A percentile compares a stretch with the other conserved stretches of the same genome.
Evolutionary conservation across 176 grass and related monocot species (phyloP).

Genomic region (Triticum turgidum): DNA sequence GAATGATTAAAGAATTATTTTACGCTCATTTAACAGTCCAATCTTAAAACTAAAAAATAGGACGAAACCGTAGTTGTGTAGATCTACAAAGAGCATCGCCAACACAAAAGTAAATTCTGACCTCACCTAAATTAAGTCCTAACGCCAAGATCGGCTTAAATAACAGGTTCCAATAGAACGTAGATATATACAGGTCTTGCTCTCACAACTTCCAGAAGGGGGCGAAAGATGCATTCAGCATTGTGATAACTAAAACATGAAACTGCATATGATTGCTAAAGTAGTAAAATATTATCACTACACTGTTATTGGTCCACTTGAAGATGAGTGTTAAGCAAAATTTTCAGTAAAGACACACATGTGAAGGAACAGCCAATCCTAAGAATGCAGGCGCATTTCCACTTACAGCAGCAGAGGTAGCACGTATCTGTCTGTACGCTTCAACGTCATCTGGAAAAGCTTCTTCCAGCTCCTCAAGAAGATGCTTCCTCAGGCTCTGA

Average conservation of each 20-base stretch:
- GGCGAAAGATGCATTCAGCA: neutral
- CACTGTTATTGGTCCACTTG: neutral
- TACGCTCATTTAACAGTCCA: neutral
- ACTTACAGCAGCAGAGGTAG: slow-evolving; percentile 90
- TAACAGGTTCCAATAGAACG: neutral
- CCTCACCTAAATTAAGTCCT: neutral
- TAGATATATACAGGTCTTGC: neutral
- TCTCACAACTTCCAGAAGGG: neutral
- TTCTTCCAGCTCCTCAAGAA: slow-evolving; percentile 87
- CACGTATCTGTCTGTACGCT: slow-evolving; percentile 76
- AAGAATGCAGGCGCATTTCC: slow-evolving; percentile 1
- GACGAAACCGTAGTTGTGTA: neutral
- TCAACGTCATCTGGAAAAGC: slow-evolving; percentile 88
- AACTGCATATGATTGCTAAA: neutral
- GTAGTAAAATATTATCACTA: neutral
- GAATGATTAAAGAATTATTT: too few species aligned
- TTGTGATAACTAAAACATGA: slow-evolving; percentile 5
- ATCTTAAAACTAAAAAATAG: neutral
- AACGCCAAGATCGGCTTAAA: neutral
- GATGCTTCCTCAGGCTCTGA: slow-evolving; percentile 76
- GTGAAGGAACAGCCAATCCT: neutral
- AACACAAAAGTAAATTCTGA: neutral
- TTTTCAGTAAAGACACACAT: neutral
- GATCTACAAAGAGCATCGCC: neutral
- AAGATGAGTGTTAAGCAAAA: neutral